Conservation (phyloP, 495 filamentous ascomycete genomes). For the Cetradonia linearis region DNA sequence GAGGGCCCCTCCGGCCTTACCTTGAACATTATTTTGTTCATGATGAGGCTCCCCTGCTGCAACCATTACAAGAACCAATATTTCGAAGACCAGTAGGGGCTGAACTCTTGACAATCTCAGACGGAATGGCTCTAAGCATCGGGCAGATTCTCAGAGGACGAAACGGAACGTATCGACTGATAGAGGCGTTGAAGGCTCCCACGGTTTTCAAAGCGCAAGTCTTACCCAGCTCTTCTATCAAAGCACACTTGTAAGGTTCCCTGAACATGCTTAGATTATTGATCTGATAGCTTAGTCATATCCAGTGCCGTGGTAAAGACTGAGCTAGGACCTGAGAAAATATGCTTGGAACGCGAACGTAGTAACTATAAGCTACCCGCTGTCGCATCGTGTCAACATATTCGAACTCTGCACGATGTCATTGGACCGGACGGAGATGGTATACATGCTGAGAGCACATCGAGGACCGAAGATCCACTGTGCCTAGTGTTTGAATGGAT, state of each 20-base stretch:
- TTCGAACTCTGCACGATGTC: slow-evolving; percentile 19
- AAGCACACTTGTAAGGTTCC: slow-evolving; percentile 15
- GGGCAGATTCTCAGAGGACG: slow-evolving; percentile 20
- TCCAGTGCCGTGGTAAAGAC: not conserved
- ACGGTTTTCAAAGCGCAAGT: slow-evolving; percentile 23
- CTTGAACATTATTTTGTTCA: not conserved
- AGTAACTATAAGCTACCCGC: slow-evolving; percentile 20
- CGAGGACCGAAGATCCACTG: not conserved
- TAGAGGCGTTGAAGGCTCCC: slow-evolving; percentile 20
- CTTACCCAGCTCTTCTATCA: slow-evolving; percentile 13
- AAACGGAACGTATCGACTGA: slow-evolving; percentile 23
- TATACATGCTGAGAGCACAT: not conserved
- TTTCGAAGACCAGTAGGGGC: too few species aligned
- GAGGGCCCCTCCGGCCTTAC: too few species aligned
- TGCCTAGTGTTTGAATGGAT: slow-evolving; percentile 27
- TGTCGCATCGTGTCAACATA: slow-evolving; percentile 18
- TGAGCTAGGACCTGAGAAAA: slow-evolving; percentile 9
- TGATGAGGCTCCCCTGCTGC: too few species aligned
- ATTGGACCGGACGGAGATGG: not conserved
- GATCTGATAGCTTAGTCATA: not conserved
- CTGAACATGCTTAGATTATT: not conserved
- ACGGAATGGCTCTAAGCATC: too few species aligned
- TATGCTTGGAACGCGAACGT: slow-evolving; percentile 18
- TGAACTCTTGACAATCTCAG: too few species aligned
- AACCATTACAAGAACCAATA: too few species aligned